Conservation (phyloP, 495 filamentous ascomycete species). For the Rhizodiscina lignyota region DNA sequence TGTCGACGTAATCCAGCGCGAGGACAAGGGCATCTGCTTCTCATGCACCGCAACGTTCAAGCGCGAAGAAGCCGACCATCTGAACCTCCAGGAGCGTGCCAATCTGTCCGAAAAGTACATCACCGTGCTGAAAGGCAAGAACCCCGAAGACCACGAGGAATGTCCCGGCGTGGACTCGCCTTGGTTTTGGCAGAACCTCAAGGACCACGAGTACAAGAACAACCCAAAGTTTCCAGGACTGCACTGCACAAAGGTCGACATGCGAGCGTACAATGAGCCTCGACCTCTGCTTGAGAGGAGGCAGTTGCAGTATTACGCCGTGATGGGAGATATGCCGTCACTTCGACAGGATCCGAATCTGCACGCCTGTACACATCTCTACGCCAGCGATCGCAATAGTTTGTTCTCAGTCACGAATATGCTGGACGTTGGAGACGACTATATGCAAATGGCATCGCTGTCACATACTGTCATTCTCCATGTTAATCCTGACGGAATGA, state of each 20-base stretch:
- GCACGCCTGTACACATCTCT: slow-evolving; percentile 51
- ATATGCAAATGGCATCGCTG: background rate
- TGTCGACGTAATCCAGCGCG: background rate
- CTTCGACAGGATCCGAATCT: too few species aligned
- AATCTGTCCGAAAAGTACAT: background rate
- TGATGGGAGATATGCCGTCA: background rate
- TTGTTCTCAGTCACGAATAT: slow-evolving; percentile 32
- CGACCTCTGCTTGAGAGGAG: background rate
- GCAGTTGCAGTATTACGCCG: background rate
- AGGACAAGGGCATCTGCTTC: slow-evolving; percentile 1
- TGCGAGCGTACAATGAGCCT: background rate
- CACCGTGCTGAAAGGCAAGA: background rate
- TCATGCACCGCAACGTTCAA: background rate
- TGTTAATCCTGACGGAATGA: too few species aligned
- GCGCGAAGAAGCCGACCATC: background rate
- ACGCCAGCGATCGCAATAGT: slow-evolving; percentile 51
- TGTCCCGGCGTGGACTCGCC: background rate
- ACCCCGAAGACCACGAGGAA: background rate
- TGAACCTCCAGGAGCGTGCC: background rate
- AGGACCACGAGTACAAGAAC: background rate
- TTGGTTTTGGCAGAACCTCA: slow-evolving; percentile 2
- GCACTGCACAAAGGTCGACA: slow-evolving; percentile 29
- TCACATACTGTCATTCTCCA: background rate
- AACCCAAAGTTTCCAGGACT: background rate
- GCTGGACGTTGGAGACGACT: background rate